Evolutionary conservation across 176 grass and related monocot species (phyloP).

Genomic region (Bothriochloa decipiens): DNA sequence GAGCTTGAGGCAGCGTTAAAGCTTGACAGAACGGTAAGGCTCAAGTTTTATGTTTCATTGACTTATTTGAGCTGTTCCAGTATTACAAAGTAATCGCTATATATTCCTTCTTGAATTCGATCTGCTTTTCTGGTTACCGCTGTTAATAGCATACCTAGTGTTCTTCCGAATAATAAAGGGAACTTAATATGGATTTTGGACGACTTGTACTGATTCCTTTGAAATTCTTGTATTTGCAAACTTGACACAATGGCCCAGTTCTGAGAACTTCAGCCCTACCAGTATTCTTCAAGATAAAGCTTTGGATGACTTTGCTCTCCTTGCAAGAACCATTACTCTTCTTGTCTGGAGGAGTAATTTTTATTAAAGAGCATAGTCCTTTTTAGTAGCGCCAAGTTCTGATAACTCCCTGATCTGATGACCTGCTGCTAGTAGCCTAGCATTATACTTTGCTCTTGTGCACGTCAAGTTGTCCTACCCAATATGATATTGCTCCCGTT

Average conservation of each 20-base stretch:
- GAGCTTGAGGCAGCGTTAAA: conserved; percentile 57
- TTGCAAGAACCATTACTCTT: too few species aligned
- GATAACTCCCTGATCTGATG: not conserved
- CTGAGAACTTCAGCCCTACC: not conserved
- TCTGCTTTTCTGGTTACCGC: not conserved
- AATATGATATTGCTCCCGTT: not conserved
- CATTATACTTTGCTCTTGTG: not conserved
- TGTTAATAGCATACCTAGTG: not conserved
- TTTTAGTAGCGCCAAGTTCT: not conserved
- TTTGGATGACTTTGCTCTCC: not conserved
- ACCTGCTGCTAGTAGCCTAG: not conserved
- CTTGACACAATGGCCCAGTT: not conserved
- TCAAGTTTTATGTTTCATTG: not conserved
- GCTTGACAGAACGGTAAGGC: conserved; percentile 57
- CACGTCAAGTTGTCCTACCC: not conserved
- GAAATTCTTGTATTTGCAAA: not conserved
- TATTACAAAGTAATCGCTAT: not conserved
- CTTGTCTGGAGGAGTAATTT: too few species aligned
- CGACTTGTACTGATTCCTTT: not conserved
- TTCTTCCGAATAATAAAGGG: not conserved
- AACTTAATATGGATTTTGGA: not conserved
- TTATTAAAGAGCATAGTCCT: not conserved
- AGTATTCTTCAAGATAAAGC: not conserved
- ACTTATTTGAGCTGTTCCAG: not conserved
- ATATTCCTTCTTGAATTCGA: conserved; percentile 1